Evolutionary conservation across 441 rosid species (phyloP).

Genomic region (Arabidopsis lyrata): DNA sequence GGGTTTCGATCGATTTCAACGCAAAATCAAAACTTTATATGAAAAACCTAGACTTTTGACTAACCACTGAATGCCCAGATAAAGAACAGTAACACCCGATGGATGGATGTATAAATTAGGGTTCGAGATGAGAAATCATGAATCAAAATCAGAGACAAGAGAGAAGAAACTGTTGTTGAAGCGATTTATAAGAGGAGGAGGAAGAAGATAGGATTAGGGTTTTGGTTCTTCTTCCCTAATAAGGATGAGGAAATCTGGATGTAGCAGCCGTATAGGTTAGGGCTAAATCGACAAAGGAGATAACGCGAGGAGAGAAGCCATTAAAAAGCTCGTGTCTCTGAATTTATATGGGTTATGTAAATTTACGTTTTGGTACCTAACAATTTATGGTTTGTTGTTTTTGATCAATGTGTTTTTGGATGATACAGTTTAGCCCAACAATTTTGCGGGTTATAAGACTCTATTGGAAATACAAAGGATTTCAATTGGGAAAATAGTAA

Average conservation of each 20-base stretch:
- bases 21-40: conserved; percentile 9
- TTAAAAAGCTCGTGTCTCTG: conserved; percentile 27
- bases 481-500: too few species aligned
- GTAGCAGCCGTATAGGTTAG: conserved; percentile 44
- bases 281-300: conserved; percentile 30
- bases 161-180: not conserved
- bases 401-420: not conserved
- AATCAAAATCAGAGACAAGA: conserved; percentile 13
- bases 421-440: not conserved
- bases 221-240: conserved; percentile 9
- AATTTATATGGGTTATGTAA: conserved; percentile 7
- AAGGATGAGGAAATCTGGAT: conserved; percentile 42
- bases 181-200: not conserved
- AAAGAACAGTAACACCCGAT: conserved; percentile 2
- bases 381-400: not conserved
- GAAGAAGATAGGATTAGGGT: conserved; percentile 1
- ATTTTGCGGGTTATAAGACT: not conserved
- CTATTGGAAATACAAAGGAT: too few species aligned
- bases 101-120: conserved; percentile 25
- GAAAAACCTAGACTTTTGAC: conserved; percentile 16
- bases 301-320: conserved; percentile 34
- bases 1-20: not conserved
- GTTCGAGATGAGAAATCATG: conserved; percentile 26
- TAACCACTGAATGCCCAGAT: conserved; percentile 30
- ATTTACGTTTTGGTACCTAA: conserved; percentile 29